These are phyloP conservation scores for Eremomyces bilateralis DNA, from an alignment of 495 filamentous ascomycete genomes.

Conservation along the genomic window DNA sequence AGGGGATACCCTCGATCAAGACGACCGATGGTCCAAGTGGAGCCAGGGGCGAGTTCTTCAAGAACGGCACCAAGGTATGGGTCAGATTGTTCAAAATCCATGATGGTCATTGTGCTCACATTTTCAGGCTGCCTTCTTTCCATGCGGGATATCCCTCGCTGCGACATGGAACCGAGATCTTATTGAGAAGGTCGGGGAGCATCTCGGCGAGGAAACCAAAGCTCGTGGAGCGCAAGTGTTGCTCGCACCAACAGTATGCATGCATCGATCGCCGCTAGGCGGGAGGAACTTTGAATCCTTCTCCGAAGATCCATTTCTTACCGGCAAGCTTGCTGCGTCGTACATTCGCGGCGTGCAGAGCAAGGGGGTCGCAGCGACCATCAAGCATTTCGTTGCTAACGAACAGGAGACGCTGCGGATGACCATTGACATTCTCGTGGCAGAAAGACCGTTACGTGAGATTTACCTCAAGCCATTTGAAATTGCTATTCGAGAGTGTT, in stretches of 20 bases:
- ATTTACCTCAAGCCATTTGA: conserved; percentile 60
- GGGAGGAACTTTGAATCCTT: conserved; percentile 16
- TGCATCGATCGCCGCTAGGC: conserved; percentile 15
- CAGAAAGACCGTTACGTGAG: conserved; percentile 46
- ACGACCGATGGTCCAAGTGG: conserved; percentile 16
- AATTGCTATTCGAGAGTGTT: conserved; percentile 40
- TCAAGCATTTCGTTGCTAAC: conserved; percentile 16
- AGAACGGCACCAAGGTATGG: conserved; percentile 37
- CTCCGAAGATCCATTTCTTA: conserved; percentile 15
- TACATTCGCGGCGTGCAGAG: conserved; percentile 14
- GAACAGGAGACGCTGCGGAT: conserved; percentile 14
- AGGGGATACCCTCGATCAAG: conserved; percentile 15
- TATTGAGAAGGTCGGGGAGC: conserved; percentile 12
- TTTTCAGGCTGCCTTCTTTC: conserved; percentile 13
- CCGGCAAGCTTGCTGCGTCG: conserved; percentile 13
- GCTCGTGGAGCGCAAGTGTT: conserved; percentile 14
- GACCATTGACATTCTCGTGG: conserved; percentile 9
- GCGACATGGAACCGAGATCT: conserved; percentile 14
- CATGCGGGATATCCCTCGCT: conserved; percentile 13
- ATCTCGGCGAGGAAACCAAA: conserved; percentile 13
- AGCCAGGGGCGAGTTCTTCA: conserved; percentile 29
- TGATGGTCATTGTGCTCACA: not conserved
- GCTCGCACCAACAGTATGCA: conserved; percentile 14
- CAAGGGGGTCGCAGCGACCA: conserved; percentile 13
- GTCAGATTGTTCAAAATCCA: not conserved